Base-by-base conservation (phyloP, 2,329 filamentous ascomycete species). In the Juglanconis sp. region DNA sequence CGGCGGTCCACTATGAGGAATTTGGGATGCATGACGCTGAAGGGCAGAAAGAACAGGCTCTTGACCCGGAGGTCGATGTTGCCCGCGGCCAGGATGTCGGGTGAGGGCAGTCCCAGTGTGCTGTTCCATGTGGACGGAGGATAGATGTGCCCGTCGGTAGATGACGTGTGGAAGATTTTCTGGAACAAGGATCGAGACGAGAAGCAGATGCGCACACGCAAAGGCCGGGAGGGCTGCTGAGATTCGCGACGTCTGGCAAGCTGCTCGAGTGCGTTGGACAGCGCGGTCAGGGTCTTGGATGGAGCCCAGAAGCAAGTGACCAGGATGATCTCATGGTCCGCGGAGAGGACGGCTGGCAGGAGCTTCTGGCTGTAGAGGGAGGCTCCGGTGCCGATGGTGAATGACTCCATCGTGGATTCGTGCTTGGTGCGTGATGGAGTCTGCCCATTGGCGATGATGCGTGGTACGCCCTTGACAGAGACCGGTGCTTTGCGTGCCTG, bases 11-110 rank as follows among this genome's bases (percentile, higher is more conserved):
- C 73, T 13, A 95, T 79, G 42, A 94, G 79, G 66, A 91, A 94
- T 68, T 96, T 96, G 0, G 91, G 88, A 69, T 96, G 91, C 86
- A 95, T 90, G n/a, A 96, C 88, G 68, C 90, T 91, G 62, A 95
- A 87, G 0, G 91, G 91, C 2, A 87, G 77, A 64, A 94, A 86
- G 72, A 96, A 96, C 7, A 94, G 78, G 64, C 87, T 91, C 76
- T 92, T 93, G 59, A 92, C 84, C 0, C 81, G 77, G 38, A 96
- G 69, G 56, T 92, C 83, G 17, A 96, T 81, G 3, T 85, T 85
- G 0, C 75, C 79, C 4, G 85, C 76, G 38, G 81, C 77, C 2
- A 88, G 70, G 4, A 76, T 65, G 6, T 77, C 73, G 3, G 80
- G 75, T 1, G 77, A 69, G 0, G 90, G 89, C 3, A 95, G 76